A percentile compares a stretch with the other conserved stretches of the same genome.
These are phyloP conservation scores for Fusarium nisikadoi DNA, from an alignment of 2,329 filamentous ascomycete species.

Conservation along the genomic window DNA sequence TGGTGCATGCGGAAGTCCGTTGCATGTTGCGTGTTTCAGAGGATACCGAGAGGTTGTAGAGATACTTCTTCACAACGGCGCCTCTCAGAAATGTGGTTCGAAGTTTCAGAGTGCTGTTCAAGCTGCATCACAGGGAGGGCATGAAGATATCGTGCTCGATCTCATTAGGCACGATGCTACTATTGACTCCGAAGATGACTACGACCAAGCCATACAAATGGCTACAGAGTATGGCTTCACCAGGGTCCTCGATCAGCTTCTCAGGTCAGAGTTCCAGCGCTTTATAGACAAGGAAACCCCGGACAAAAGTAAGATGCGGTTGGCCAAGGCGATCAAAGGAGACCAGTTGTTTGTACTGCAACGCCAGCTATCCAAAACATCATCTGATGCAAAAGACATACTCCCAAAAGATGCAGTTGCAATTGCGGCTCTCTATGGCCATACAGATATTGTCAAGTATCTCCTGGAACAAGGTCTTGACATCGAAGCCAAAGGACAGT, in stretches of 20 bases:
- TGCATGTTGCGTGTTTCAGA: constrained; percentile 1
- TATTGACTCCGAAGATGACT: background rate
- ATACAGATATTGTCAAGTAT: background rate
- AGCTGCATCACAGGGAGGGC: background rate
- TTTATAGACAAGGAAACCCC: background rate
- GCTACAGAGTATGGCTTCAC: constrained; percentile 1
- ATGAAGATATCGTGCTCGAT: background rate
- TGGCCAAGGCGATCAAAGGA: constrained; percentile 1
- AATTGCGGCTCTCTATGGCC: background rate
- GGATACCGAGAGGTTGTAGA: background rate
- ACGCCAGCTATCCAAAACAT: background rate
- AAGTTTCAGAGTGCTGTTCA: background rate
- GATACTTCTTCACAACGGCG: background rate
- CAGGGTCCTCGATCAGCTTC: background rate
- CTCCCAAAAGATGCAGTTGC: constrained; percentile 9
- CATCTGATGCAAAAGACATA: rapidly evolving
- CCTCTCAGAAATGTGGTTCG: background rate
- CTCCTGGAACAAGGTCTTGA: background rate
- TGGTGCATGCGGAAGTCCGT: background rate
- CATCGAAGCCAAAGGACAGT: constrained; percentile 14
- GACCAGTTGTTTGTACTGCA: background rate
- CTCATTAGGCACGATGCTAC: background rate
- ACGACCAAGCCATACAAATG: background rate
- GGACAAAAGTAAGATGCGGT: background rate
- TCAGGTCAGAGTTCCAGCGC: background rate